These are phyloP conservation scores for Fusarium concolor DNA, from an alignment of 2,329 filamentous ascomycete genomes.

Conservation along the genomic window DNA sequence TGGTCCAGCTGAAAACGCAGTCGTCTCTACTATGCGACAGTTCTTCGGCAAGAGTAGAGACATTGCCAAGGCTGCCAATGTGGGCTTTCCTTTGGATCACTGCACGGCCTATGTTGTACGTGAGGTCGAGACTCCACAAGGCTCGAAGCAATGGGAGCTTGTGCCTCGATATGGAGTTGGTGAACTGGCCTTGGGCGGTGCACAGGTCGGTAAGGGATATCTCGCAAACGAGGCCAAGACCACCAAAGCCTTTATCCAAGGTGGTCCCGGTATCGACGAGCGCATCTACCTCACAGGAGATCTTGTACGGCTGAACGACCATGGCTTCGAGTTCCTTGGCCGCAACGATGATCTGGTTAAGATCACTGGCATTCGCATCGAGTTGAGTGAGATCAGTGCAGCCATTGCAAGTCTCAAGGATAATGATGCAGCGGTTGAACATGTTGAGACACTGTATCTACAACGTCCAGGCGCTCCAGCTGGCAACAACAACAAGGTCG, in stretches of 20 bases:
- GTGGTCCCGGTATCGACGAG: conserved; percentile 19
- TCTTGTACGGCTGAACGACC: conserved; percentile 26
- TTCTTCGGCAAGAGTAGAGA: conserved; percentile 26
- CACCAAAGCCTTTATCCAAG: conserved; percentile 20
- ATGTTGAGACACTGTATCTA: conserved; percentile 23
- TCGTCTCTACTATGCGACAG: conserved; percentile 25
- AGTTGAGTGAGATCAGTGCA: conserved; percentile 31
- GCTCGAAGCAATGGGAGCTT: conserved; percentile 17
- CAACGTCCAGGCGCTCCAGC: background rate
- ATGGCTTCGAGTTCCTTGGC: conserved; percentile 29
- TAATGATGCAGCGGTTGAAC: conserved; percentile 6
- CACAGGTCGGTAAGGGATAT: conserved; percentile 27
- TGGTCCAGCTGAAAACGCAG: conserved; percentile 19
- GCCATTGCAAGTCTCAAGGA: conserved; percentile 27
- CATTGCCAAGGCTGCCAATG: conserved; percentile 22
- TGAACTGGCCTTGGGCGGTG: conserved; percentile 18
- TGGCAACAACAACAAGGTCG: conserved; percentile 16
- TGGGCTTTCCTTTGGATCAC: conserved; percentile 13
- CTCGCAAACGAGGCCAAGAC: conserved; percentile 26
- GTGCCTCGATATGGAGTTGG: conserved; percentile 29
- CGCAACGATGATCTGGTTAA: conserved; percentile 30
- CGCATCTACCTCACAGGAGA: conserved; percentile 29
- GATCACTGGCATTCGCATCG: conserved; percentile 24
- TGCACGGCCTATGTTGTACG: conserved; percentile 29
- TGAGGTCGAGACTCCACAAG: background rate